Base-by-base conservation (phyloP, 768 basidiomycete genomes). In the Trametopsis cervina region DNA sequence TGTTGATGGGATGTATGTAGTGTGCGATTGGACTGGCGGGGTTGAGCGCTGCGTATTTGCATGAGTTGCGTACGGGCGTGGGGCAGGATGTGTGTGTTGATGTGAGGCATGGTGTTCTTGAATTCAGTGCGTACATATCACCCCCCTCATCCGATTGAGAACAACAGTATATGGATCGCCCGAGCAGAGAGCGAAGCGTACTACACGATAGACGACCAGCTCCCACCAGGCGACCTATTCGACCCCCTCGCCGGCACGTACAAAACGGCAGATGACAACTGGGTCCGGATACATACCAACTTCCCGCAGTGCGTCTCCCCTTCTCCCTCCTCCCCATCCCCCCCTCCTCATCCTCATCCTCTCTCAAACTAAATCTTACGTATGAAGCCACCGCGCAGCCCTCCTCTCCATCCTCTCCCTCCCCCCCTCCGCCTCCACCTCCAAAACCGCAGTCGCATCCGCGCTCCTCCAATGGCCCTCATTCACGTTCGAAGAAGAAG, bases 261-360 rank as follows among this genome's bases (percentile, higher is more conserved):
- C 54, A 56, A 62, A 29, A 80, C 80, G n/a, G 74, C 70, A 49
- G 73, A 77, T 49, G 57, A 71, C 41, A 62, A 69, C 38, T 75
- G 64, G 53, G 73, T 82, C 13, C 68, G 80, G 23, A 71, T 80
- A 10, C 81, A 83, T 51, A 80, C 80, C 17, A 82, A 82, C 47
- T 83, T 82, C 57, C 76, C 80, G 29, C 81, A 82, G 80, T 79
- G 50, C 23, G 68, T 60, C 5, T 10, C 0, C 7, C 59, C 45
- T 3, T 15, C 22, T 45, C 15, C 18, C 43, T 9, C 23, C 23
- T 42, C 21, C 13, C 17, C 24, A 37, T 42, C 35, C 40, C 20
- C 18, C 15, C 39, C 25, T 26, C 38, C 52, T 22, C 35, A 7
- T 11, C 21, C 26, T 18, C 37, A 2, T 21, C 41, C 27, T n/a